Percentiles rank a stretch among this genome's conserved stretches.
Conservation (phyloP, 352 stramenopile genomes). For the Phytophthora rubi region DNA sequence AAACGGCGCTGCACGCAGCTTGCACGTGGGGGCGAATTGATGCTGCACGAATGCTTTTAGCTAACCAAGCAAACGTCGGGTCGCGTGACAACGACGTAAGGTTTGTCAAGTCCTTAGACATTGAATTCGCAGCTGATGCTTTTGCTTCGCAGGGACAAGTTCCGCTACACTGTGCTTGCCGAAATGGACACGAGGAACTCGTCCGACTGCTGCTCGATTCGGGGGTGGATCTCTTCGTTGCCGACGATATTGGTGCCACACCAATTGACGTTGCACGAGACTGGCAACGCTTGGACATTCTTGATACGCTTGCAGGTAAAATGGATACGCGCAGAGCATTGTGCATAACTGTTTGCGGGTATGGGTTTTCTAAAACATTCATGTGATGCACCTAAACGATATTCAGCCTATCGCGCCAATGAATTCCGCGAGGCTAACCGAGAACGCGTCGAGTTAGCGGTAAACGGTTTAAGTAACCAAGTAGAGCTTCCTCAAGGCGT, state of each 20-base stretch:
- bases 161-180: constrained; percentile 62
- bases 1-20: constrained; percentile 56
- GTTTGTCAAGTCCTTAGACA: not conserved
- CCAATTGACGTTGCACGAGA: constrained; percentile 62
- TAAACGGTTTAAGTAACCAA: constrained; percentile 26
- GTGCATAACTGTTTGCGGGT: not conserved
- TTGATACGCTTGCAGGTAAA: constrained; percentile 52
- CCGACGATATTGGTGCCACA: constrained; percentile 55
- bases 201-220: constrained; percentile 48
- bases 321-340: not conserved
- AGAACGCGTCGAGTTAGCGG: constrained; percentile 33
- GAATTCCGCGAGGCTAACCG: constrained; percentile 25
- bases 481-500: constrained; percentile 25
- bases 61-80: constrained; percentile 35
- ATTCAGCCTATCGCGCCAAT: constrained; percentile 23
- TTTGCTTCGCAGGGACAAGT: constrained; percentile 43
- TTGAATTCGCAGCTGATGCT: not conserved
- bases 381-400: not conserved
- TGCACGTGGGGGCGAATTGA: constrained; percentile 62
- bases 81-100: constrained; percentile 51
- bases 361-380: not conserved
- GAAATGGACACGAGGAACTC: constrained; percentile 58
- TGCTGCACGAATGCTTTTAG: constrained; percentile 49
- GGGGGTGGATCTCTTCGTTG: constrained; percentile 44
- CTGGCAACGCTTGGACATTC: constrained; percentile 63